Conservation (phyloP, 2,329 filamentous ascomycete species). For the Diaporthe aspalathi region DNA sequence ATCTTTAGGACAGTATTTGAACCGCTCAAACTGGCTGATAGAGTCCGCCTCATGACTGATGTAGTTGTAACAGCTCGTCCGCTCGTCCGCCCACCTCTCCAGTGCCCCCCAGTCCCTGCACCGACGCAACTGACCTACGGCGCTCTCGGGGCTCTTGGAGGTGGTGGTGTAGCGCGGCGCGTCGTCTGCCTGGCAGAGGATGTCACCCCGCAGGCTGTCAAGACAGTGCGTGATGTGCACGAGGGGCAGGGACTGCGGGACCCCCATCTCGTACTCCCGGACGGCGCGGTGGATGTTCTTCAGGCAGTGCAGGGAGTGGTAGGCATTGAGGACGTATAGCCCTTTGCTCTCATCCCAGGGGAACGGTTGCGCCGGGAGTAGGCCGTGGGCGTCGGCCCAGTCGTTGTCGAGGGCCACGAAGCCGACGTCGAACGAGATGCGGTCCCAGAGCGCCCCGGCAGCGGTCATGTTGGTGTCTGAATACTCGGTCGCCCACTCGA, state of each 20-base stretch:
- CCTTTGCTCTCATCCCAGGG: conserved; percentile 48
- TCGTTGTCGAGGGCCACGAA: conserved; percentile 42
- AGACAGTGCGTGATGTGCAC: conserved; percentile 43
- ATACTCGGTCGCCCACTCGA: conserved; percentile 16
- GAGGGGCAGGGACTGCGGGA: neutral
- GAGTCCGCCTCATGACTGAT: conserved; percentile 1
- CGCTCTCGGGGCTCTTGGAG: conserved; percentile 41
- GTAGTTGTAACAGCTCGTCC: conserved; percentile 2
- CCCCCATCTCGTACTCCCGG: conserved; percentile 35
- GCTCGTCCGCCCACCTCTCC: conserved; percentile 40
- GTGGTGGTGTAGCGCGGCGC: conserved; percentile 42
- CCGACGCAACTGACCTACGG: conserved; percentile 43
- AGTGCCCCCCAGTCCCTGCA: conserved; percentile 47
- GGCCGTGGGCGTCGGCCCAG: conserved; percentile 39
- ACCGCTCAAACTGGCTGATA: conserved; percentile 14
- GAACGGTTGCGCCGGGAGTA: conserved; percentile 44
- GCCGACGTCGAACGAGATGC: conserved; percentile 41
- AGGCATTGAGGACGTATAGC: conserved; percentile 46
- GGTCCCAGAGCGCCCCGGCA: conserved; percentile 33
- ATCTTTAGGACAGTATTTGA: conserved; percentile 14
- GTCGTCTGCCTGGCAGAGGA: conserved; percentile 48
- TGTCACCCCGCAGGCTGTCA: conserved; percentile 45
- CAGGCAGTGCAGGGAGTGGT: conserved; percentile 48
- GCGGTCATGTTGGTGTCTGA: neutral
- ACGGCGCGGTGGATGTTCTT: conserved; percentile 41